Conservation (phyloP, 2,329 filamentous ascomycete genomes). For the Didymella segeticola region DNA sequence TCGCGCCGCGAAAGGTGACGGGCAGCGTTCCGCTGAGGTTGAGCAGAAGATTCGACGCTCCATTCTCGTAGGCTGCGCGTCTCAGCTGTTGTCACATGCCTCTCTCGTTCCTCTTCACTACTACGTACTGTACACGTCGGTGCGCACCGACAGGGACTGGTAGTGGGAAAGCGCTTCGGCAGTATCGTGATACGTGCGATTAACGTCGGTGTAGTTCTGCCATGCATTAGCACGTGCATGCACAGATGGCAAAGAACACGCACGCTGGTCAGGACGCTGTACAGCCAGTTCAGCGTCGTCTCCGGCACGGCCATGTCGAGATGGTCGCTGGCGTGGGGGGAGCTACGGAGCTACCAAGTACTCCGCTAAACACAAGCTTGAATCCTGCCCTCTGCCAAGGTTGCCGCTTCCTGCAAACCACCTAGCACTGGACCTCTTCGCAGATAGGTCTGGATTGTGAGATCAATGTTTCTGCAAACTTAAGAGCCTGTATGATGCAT, state of each 20-base stretch:
- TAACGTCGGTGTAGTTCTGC: constrained; percentile 92
- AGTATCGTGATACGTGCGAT: constrained; percentile 90
- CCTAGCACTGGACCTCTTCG: not conserved
- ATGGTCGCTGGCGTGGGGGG: constrained; percentile 38
- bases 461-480: too few species aligned
- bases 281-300: constrained; percentile 92
- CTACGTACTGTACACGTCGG: constrained; percentile 88
- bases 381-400: constrained; percentile 1
- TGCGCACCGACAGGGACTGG: constrained; percentile 80
- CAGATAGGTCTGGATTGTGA: not conserved
- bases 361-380: not conserved
- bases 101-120: not conserved
- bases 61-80: constrained; percentile 81
- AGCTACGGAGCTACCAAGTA: constrained; percentile 32
- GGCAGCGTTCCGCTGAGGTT: constrained; percentile 87
- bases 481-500: too few species aligned
- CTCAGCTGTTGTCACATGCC: constrained; percentile 25
- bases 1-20: constrained; percentile 86
- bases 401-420: not conserved
- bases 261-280: constrained; percentile 76
- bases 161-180: constrained; percentile 81
- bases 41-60: constrained; percentile 82
- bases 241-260: not conserved
- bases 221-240: constrained; percentile 1
- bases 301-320: constrained; percentile 73